A percentile compares a stretch with the other conserved stretches of the same genome.
Evolutionary conservation across 208 protist genomes (phyloP).

Genomic region (Angomonas deanei): DNA sequence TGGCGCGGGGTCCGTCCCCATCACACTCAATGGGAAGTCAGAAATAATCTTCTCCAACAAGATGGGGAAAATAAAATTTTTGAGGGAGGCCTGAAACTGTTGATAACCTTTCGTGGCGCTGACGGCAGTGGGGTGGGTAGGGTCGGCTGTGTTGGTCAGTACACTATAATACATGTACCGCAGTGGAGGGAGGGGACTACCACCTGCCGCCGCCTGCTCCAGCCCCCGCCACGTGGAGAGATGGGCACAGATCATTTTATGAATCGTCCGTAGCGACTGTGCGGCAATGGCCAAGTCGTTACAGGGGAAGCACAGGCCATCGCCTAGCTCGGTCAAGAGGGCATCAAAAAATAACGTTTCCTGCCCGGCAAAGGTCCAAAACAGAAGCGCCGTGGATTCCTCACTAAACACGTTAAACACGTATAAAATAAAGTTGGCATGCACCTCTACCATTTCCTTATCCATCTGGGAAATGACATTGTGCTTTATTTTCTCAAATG

Average conservation of each 20-base stretch:
- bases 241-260: neutral
- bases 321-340: neutral
- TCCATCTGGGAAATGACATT: neutral
- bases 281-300: neutral
- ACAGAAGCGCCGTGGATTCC: neutral
- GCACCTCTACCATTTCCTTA: neutral
- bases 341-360: neutral
- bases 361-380: neutral
- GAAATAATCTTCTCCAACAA: neutral
- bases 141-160: too few species aligned
- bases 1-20: neutral
- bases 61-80: neutral
- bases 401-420: neutral
- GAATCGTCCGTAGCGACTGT: neutral
- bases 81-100: neutral
- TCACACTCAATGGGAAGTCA: neutral
- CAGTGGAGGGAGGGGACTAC: too few species aligned
- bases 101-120: neutral
- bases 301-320: neutral
- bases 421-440: neutral
- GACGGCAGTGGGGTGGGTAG: neutral
- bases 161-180: too few species aligned
- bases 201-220: too few species aligned
- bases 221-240: neutral
- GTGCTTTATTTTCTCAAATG: too few species aligned